Evolutionary conservation across 2,329 filamentous ascomycete species (phyloP).

Genomic region (Plenodomus biglobosus): DNA sequence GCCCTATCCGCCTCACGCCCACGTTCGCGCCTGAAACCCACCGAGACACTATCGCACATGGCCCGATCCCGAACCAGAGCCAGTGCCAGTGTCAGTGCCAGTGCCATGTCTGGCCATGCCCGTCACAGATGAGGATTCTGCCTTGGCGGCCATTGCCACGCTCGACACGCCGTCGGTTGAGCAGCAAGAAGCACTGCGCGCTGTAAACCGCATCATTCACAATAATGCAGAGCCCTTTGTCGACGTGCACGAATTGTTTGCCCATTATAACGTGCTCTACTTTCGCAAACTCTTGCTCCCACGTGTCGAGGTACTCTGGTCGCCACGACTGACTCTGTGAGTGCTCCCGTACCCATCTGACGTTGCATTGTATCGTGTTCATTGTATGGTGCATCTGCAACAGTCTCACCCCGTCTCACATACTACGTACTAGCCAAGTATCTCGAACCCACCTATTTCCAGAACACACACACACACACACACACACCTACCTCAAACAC

Average conservation of each 20-base stretch:
- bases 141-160: conserved; percentile 42
- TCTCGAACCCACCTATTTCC: conserved; percentile 14
- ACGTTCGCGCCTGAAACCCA: background rate
- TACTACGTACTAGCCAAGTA: conserved; percentile 1
- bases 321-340: conserved; percentile 46
- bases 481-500: too few species aligned
- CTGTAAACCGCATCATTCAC: conserved; percentile 44
- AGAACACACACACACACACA: conserved; percentile 6
- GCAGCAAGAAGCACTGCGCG: conserved; percentile 36
- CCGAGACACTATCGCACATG: background rate
- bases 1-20: conserved; percentile 2
- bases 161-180: conserved; percentile 37
- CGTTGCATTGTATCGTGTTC: background rate
- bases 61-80: too few species aligned
- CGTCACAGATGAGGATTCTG: conserved; percentile 47
- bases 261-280: conserved; percentile 47
- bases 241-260: conserved; percentile 47
- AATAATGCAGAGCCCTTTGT: conserved; percentile 45
- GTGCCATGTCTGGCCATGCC: conserved; percentile 35
- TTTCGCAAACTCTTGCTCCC: conserved; percentile 45
- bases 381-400: conserved; percentile 3
- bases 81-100: too few species aligned
- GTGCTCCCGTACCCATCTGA: conserved; percentile 6
- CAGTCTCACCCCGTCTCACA: conserved; percentile 11
- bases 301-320: conserved; percentile 50